phyloP scores from a whole-genome alignment of 345 rosid genomes.

The Nephelium lappaceum region DNA sequence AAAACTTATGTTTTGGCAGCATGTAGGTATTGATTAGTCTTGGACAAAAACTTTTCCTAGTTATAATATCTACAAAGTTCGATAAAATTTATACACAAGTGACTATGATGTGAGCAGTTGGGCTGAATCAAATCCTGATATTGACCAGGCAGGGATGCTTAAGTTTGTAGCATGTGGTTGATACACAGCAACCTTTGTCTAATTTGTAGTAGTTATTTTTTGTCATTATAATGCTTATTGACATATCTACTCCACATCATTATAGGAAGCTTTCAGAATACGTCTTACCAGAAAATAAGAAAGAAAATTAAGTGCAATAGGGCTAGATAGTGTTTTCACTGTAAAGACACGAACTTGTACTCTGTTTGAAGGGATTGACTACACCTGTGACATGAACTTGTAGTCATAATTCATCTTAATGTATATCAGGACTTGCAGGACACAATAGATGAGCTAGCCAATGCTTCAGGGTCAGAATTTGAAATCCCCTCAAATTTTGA shows the following conservation, averaged over 20 bases:
- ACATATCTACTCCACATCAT: background rate
- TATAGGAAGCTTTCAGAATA: background rate
- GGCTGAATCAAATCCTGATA: background rate
- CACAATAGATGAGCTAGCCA: slow-evolving; percentile 47
- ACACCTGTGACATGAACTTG: background rate
- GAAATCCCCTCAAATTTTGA: slow-evolving; percentile 52
- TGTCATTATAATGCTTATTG: background rate
- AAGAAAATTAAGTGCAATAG: background rate
- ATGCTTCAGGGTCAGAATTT: slow-evolving; percentile 51
- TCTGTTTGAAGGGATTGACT: background rate
- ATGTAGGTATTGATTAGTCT: background rate
- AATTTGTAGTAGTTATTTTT: background rate
- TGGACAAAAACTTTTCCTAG: background rate
- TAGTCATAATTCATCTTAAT: background rate
- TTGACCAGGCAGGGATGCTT: background rate
- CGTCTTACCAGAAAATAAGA: background rate
- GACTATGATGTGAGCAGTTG: background rate
- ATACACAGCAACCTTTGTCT: background rate
- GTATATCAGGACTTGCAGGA: slow-evolving; percentile 43
- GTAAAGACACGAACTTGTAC: background rate
- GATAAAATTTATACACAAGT: background rate
- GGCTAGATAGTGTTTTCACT: background rate
- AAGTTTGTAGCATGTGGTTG: background rate
- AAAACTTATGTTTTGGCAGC: background rate
- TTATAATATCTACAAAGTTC: background rate